These are phyloP conservation scores for Knufia fluminis DNA, from an alignment of 2,329 filamentous ascomycete species.

Conservation along the genomic window DNA sequence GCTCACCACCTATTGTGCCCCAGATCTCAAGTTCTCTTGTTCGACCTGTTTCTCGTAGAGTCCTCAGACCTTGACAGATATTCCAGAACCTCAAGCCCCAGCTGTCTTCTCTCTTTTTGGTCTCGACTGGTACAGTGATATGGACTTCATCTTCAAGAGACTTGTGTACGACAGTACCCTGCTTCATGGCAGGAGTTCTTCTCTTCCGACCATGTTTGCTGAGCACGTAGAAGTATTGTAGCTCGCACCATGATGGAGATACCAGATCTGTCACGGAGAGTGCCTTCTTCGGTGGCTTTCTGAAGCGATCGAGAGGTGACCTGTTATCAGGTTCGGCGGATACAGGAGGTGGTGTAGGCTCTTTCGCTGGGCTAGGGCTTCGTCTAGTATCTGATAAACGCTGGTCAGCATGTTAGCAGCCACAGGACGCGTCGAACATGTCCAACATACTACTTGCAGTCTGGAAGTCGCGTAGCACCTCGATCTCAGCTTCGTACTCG, in stretches of 20 bases:
- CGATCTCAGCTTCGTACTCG: conserved; percentile 11
- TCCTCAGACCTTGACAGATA: conserved; percentile 72
- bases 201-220: conserved; percentile 67
- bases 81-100: conserved; percentile 86
- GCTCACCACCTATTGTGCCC: conserved; percentile 70
- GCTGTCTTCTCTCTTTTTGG: conserved; percentile 66
- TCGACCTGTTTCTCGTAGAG: conserved; percentile 58
- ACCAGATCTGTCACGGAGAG: conserved; percentile 83
- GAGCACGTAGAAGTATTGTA: conserved; percentile 85
- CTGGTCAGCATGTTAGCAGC: conserved; percentile 36
- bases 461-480: conserved; percentile 15
- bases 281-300: conserved; percentile 64
- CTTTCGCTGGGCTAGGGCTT: not conserved
- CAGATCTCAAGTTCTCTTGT: conserved; percentile 75
- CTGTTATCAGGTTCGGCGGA: conserved; percentile 34
- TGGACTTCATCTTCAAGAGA: conserved; percentile 79
- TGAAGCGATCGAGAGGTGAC: conserved; percentile 67
- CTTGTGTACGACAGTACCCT: conserved; percentile 70
- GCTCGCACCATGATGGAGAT: conserved; percentile 87
- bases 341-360: conserved; percentile 11
- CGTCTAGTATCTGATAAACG: conserved; percentile 18
- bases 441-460: conserved; percentile 15
- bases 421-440: conserved; percentile 28
- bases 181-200: conserved; percentile 72
- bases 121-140: conserved; percentile 61